Base-by-base conservation (phyloP, 306 rosid species). In the Trifolium repens region DNA sequence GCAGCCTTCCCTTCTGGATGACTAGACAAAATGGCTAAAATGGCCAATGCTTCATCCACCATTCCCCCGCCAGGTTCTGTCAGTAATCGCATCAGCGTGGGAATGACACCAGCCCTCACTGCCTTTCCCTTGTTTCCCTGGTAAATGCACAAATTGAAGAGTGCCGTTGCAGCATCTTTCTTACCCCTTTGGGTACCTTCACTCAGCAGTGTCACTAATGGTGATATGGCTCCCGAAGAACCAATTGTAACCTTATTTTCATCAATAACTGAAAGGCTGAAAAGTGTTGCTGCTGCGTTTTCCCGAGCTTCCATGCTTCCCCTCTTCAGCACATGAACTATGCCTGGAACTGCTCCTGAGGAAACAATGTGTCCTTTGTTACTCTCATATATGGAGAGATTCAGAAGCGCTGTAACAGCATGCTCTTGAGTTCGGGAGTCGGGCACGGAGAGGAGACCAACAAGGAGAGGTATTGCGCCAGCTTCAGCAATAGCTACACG, bases 231-330 rank as follows among this genome's bases (percentile, higher is more conserved):
- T 75, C 99, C 99, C 0, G 77, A 89, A 78, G 88, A 83, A 1
- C 99, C 99, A 52, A 96, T 96, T 24, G 86, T 87, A 63, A 96
- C 82, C 88, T 96, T 92, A 72, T 92, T 89, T 87, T 86, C 99
- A 67, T 96, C 98, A 5, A 90, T 84, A 22, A 96, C 99, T n/a
- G 99, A 96, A 43, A 96, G 98, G 82, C 99, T 96, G 85, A 96
- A 96, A 58, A 96, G 98, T 62, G 99, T 96, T 17, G 99, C 99
- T 1, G 99, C 99, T 1, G 99, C 98, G 67, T 96, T 96, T 83
- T 96, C 99, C 72, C 98, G 92, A 5, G 99, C 99, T 79, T 96
- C 99, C 99, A 96, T 96, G 87, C 98, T 91, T 67, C 98, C 99
- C 69, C 88, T 88, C 84, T 83, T 92, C 70, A 96, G 93, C 75